Evolutionary conservation across 805 yeast genomes (phyloP).

Genomic region (Barnettozyma siamensis): DNA sequence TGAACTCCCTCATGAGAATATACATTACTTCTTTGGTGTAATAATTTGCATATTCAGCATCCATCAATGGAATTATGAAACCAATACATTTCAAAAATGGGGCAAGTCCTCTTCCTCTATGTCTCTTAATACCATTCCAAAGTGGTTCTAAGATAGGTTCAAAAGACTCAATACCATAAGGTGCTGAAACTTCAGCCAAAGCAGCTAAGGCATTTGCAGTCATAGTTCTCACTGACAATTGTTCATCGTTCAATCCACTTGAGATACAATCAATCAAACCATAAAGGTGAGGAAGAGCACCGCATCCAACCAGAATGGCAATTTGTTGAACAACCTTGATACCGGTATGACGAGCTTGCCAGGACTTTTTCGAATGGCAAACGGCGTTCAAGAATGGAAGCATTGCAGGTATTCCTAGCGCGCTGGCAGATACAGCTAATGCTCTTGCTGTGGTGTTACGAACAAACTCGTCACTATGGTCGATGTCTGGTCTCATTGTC

Average conservation of each 20-base stretch:
- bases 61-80: slow-evolving; percentile 79
- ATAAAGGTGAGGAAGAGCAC: slow-evolving; percentile 67
- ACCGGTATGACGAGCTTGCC: slow-evolving; percentile 86
- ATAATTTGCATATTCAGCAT: slow-evolving; percentile 69
- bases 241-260: slow-evolving; percentile 60
- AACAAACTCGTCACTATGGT: slow-evolving; percentile 73
- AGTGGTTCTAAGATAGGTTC: slow-evolving; percentile 62
- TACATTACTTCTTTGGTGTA: slow-evolving; percentile 71
- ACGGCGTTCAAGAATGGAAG: slow-evolving; percentile 82
- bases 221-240: slow-evolving; percentile 56
- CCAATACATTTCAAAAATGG: slow-evolving; percentile 76
- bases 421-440: slow-evolving; percentile 76
- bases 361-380: slow-evolving; percentile 64
- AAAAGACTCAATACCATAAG: slow-evolving; percentile 88
- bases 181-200: slow-evolving; percentile 75
- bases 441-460: slow-evolving; percentile 72
- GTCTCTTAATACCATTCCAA: slow-evolving; percentile 73
- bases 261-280: slow-evolving; percentile 57
- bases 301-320: slow-evolving; percentile 61
- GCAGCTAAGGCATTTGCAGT: slow-evolving; percentile 69
- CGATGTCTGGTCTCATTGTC: slow-evolving; percentile 75
- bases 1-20: slow-evolving; percentile 64
- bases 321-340: slow-evolving; percentile 70
- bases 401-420: slow-evolving; percentile 65
- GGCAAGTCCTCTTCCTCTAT: slow-evolving; percentile 73